These are phyloP conservation scores for Lyophyllum shimeji DNA, from an alignment of 768 basidiomycete genomes.

Conservation along the genomic window DNA sequence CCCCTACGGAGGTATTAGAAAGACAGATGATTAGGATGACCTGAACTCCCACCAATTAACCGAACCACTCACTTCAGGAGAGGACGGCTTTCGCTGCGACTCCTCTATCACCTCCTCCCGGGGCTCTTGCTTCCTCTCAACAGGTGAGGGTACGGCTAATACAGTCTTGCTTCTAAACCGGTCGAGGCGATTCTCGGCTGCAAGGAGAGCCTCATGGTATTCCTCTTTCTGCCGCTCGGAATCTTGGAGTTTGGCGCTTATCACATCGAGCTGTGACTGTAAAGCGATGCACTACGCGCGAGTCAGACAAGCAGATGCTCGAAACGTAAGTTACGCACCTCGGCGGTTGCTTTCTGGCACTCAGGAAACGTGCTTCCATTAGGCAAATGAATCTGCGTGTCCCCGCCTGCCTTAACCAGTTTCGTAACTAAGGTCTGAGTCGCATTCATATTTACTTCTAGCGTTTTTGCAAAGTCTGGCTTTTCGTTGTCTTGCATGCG, in stretches of 20 bases:
- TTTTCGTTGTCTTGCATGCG: slow-evolving; percentile 36
- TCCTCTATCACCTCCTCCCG: slow-evolving; percentile 44
- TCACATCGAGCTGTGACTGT: slow-evolving; percentile 55
- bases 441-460: slow-evolving; percentile 55
- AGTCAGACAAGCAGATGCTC: slow-evolving; percentile 8
- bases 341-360: slow-evolving; percentile 55
- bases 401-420: slow-evolving; percentile 47
- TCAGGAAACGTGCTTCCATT: slow-evolving; percentile 41
- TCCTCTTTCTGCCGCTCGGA: slow-evolving; percentile 46
- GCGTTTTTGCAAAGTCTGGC: slow-evolving; percentile 38
- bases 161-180: slow-evolving; percentile 57
- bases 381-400: slow-evolving; percentile 29
- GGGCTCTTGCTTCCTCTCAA: slow-evolving; percentile 24
- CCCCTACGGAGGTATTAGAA: slow-evolving; percentile 50
- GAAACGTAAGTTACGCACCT: slow-evolving; percentile 43
- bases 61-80: slow-evolving; percentile 74
- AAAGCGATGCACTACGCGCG: slow-evolving; percentile 51
- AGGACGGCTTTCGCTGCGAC: slow-evolving; percentile 51
- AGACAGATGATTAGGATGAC: slow-evolving; percentile 38
- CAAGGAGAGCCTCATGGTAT: slow-evolving; percentile 50
- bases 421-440: slow-evolving; percentile 60
- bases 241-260: slow-evolving; percentile 50
- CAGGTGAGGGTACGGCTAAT: slow-evolving; percentile 40
- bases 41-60: slow-evolving; percentile 65
- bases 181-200: slow-evolving; percentile 62